phyloP scores from a whole-genome alignment of 805 yeast genomes.

The Tetrapisispora fleetii region DNA sequence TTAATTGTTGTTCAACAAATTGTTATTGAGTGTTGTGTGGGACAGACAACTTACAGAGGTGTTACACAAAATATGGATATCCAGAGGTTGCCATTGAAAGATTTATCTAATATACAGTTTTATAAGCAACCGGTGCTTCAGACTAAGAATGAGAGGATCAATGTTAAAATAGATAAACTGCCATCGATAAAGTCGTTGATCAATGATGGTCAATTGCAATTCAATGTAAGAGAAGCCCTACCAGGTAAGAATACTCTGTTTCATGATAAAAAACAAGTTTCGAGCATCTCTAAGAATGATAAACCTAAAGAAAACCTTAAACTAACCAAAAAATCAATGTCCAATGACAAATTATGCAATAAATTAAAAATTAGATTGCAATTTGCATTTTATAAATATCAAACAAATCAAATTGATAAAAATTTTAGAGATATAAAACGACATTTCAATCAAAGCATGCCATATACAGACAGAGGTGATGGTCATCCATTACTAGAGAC shows the following conservation, averaged over 20 bases:
- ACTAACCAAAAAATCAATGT: background rate
- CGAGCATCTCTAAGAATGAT: background rate
- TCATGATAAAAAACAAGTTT: background rate
- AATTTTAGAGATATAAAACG: slow-evolving; percentile 13
- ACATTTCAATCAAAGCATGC: background rate
- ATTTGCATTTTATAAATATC: slow-evolving; percentile 43
- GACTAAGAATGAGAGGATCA: background rate
- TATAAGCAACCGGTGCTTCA: slow-evolving; percentile 11
- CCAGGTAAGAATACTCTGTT: background rate
- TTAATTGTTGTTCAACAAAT: no score
- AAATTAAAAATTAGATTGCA: slow-evolving; percentile 39
- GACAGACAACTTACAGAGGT: no score
- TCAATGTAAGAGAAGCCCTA: background rate
- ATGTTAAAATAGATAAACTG: slow-evolving; percentile 1
- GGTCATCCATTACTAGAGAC: background rate
- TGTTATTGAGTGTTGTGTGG: no score
- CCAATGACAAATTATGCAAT: slow-evolving; percentile 10
- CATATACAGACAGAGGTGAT: background rate
- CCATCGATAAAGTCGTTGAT: slow-evolving; percentile 18
- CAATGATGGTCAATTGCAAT: background rate
- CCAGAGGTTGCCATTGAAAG: slow-evolving; percentile 21
- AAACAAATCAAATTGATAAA: slow-evolving; percentile 36
- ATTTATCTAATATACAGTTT: slow-evolving; percentile 18
- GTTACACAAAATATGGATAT: background rate
- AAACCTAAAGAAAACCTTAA: background rate